A percentile compares a stretch with the other conserved stretches of the same genome.
Evolutionary conservation across 169 alveolate genomes (phyloP).

Genomic region (Amoebophrya sp.): DNA sequence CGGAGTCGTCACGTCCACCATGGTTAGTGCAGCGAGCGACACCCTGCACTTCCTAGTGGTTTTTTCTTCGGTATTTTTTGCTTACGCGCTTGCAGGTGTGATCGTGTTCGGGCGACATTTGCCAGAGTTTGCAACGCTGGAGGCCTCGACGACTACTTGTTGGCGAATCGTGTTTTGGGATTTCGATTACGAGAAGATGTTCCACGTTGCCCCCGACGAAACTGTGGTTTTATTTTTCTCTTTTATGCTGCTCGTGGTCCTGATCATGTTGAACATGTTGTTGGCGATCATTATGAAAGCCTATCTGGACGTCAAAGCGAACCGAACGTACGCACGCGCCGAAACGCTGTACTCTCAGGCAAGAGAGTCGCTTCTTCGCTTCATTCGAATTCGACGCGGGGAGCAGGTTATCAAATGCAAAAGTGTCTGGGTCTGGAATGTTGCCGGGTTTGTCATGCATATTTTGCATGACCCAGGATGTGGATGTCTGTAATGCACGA

Average conservation of each 20-base stretch:
- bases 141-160: not conserved
- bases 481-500: no score
- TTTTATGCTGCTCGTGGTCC: not conserved
- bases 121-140: not conserved
- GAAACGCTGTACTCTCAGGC: not conserved
- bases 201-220: not conserved
- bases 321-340: not conserved
- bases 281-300: not conserved
- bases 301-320: not conserved
- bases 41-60: not conserved
- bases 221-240: not conserved
- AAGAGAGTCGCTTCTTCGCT: no score
- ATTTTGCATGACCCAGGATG: no score
- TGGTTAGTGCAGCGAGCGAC: not conserved
- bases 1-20: slow-evolving; percentile 10
- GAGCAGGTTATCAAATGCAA: no score
- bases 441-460: no score
- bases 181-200: not conserved
- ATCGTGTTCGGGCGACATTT: not conserved
- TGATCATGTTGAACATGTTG: slow-evolving; percentile 25
- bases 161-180: not conserved
- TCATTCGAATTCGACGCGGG: no score
- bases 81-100: not conserved
- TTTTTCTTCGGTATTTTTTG: not conserved
- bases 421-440: no score